Evolutionary conservation across 257 asterid species (phyloP), one percentile per base, ranked within the genome.

Genomic region (Voacanga thouarsii): DNA sequence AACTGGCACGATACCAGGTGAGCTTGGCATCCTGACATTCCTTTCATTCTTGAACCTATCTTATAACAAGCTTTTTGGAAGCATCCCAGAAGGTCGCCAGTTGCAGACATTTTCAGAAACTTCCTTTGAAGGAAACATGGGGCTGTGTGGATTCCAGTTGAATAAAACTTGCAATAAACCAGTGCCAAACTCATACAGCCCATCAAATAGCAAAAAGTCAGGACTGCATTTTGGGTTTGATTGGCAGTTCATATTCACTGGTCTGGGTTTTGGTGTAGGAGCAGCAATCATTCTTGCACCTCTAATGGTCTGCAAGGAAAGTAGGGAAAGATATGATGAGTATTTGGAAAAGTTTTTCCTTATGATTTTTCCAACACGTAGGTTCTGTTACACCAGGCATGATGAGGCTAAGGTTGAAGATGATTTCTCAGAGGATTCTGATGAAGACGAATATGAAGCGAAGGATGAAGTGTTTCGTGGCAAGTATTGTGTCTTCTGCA

Each of bases 401-500:
- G 79, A 78, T 45, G 89, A 85, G 66, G 84, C 81, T n/a, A 90
- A 84, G 87, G 84, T 82, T 70, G 86, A 80, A 49, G 85, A 81
- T 7, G 88, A 82, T 70, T 74, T 76, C 6, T 79, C 67, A 3
- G 84, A 83, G 23, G 75, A 80, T 7, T 86, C 83, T 18, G 87
- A 81, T 43, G 86, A 81, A n/a, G 85, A 82, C 9, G 90, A 82
- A 21, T 81, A 79, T 2, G 82, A 75, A 43, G 60, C 1, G 23
- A 85, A 78, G 60, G 84, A 78, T 23, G 83, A 73, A 61, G 72
- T 78, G 66, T 83, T 82, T 21, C 64, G 75, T 0, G 92, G 96
- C 63, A 82, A 76, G 82, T 94, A 90, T 77, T 94, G 98, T 66
- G 83, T 94, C 28, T 94, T 89, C 79, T 94, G 98, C 92, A 87